Evolutionary conservation across 192 early-diverging fungal genomes (phyloP).

Genomic region (Coemansia sp.): DNA sequence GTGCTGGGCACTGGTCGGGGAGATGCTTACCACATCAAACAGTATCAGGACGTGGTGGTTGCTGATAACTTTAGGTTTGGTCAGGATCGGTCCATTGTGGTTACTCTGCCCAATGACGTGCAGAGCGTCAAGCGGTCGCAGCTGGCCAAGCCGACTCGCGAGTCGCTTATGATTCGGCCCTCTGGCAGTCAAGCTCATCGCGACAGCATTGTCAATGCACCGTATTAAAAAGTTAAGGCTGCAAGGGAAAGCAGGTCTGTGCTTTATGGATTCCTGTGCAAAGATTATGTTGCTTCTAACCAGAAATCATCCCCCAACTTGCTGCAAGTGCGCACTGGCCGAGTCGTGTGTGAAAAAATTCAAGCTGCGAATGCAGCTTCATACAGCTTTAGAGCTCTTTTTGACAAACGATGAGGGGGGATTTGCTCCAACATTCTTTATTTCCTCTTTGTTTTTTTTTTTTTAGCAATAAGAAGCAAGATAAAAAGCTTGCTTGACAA

Average conservation of each 20-base stretch:
- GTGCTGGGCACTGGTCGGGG: slow-evolving; percentile 73
- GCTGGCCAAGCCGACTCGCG: slow-evolving; percentile 60
- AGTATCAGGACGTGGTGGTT: slow-evolving; percentile 77
- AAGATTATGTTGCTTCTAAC: not conserved
- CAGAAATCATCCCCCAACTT: too few species aligned
- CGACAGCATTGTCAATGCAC: slow-evolving; percentile 26
- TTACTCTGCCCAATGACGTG: slow-evolving; percentile 75
- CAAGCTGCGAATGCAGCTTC: too few species aligned
- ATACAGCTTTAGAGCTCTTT: not conserved
- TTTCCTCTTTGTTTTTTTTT: too few species aligned
- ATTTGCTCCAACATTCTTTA: too few species aligned
- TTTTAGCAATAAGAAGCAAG: too few species aligned
- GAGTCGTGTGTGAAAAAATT: too few species aligned
- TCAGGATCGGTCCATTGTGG: slow-evolving; percentile 78
- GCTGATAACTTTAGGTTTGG: slow-evolving; percentile 91
- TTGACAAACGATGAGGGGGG: slow-evolving; percentile 2
- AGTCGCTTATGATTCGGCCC: slow-evolving; percentile 40
- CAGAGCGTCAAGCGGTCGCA: slow-evolving; percentile 61
- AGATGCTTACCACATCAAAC: slow-evolving; percentile 83
- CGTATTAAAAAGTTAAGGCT: slow-evolving; percentile 16
- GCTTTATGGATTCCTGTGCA: not conserved
- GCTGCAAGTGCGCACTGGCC: too few species aligned
- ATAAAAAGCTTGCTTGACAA: too few species aligned
- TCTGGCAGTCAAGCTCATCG: slow-evolving; percentile 5
- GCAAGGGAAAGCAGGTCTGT: not conserved